Base-by-base conservation (phyloP, 768 basidiomycete genomes). In the Rhodotorula graminis region DNA sequence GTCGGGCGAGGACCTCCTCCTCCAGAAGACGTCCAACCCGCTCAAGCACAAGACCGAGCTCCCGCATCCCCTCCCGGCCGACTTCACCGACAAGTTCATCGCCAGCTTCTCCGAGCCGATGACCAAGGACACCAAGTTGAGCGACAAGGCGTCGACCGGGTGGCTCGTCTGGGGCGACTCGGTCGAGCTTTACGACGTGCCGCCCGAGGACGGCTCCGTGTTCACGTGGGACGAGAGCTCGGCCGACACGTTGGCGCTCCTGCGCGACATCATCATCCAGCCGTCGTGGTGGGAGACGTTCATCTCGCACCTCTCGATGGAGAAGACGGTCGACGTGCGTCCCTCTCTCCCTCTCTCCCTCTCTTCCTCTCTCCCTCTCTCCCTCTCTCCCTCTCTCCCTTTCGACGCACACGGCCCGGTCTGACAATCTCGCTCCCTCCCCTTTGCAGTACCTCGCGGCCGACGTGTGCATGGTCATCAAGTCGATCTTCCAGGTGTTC, bases 1-100 rank as follows among this genome's bases (percentile, higher is more conserved):
- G 1, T 82, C 83, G 21, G 84, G 86, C 46, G 82, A 83, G 50
- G 88, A 88, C 70, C 81, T 93, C 27, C 85, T 86, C 18, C 80
- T 90, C 10, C 86, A 85, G 74, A 84, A 84, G 55, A 86, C 85
- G 67, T 83, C 84, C 70, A 92, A 93, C 77, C 90, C 90, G 2
- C 83, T 90, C 53, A 79, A 83, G 7, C 81, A 89, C 5, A 74
- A 79, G 85, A 46, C 85, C 84, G 19, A 84, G 86, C 9, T 82
- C 82, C 71, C 71, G 23, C 60, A 59, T 5, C 73, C 72, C 23
- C 67, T 76, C 0, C 71, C 71, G 0, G 64, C 64, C 49, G 81
- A 85, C 52, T 85, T 85, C 55, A 89, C 89, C 2, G 78, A 82
- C 12, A 79, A 85, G 44, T 86, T 89, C 76, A 80, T 93, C 66